A percentile compares a stretch with the other conserved stretches of the same genome.
Conservation (phyloP, 139 green algal species). For the Yamagishiella unicocca region DNA sequence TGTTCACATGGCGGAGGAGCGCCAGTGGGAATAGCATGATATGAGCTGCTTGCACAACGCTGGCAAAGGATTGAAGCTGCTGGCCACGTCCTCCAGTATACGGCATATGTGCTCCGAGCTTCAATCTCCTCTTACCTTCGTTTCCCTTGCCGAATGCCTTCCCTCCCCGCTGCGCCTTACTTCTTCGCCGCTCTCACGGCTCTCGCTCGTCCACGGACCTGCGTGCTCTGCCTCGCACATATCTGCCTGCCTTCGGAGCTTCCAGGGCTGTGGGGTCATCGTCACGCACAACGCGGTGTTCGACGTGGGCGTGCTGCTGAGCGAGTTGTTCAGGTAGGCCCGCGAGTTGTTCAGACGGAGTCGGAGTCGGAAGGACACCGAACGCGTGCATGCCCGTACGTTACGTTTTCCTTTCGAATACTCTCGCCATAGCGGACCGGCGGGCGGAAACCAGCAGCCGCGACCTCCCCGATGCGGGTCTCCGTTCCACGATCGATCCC, state of each 20-base stretch:
- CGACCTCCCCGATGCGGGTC: background rate
- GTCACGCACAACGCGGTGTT: background rate
- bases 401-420: background rate
- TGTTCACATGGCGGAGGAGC: no score
- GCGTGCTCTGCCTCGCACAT: background rate
- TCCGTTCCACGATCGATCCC: background rate
- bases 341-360: background rate
- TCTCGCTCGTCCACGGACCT: background rate
- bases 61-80: background rate
- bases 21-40: no score
- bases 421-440: background rate
- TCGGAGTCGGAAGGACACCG: background rate
- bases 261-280: background rate
- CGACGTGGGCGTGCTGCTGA: background rate
- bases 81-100: background rate
- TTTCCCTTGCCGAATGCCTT: background rate
- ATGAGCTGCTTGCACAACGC: no score
- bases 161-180: background rate
- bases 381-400: background rate
- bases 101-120: background rate
- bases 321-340: slow-evolving; percentile 4
- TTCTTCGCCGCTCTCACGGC: background rate
- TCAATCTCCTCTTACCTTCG: background rate
- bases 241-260: background rate
- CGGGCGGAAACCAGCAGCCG: background rate